A percentile compares a stretch with the other conserved stretches of the same genome.
phyloP scores from a whole-genome alignment of 2,329 filamentous ascomycete genomes.

The Fusarium algeriense region DNA sequence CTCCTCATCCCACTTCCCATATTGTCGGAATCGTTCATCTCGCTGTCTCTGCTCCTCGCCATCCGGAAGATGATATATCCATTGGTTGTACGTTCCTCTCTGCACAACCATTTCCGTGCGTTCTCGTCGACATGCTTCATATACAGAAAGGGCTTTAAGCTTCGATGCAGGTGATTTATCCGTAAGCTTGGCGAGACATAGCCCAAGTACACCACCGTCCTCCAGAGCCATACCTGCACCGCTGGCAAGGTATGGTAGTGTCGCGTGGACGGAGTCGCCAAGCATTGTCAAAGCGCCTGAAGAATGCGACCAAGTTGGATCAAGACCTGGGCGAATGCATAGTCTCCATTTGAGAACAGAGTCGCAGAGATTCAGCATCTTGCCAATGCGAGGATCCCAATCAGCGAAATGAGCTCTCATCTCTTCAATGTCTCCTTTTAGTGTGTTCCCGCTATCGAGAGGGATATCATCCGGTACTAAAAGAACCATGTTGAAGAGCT shows the following conservation, averaged over 20 bases:
- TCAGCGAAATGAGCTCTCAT: slow-evolving; percentile 63
- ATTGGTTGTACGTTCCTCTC: slow-evolving; percentile 71
- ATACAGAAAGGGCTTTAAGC: not conserved
- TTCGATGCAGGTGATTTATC: not conserved
- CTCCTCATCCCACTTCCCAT: slow-evolving; percentile 4
- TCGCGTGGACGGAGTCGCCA: not conserved
- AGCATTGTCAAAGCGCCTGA: slow-evolving; percentile 50
- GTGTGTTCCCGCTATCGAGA: not conserved
- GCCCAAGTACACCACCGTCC: not conserved
- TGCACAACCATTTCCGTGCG: slow-evolving; percentile 71
- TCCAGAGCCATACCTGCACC: not conserved
- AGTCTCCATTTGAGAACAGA: slow-evolving; percentile 72
- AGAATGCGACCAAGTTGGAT: slow-evolving; percentile 66
- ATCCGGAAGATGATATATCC: slow-evolving; percentile 71
- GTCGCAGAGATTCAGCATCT: slow-evolving; percentile 67
- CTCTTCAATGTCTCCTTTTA: slow-evolving; percentile 53
- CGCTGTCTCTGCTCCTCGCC: slow-evolving; percentile 67
- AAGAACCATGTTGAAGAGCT: slow-evolving; percentile 10
- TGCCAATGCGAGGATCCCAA: slow-evolving; percentile 70
- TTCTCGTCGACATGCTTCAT: not conserved
- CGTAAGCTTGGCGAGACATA: not conserved
- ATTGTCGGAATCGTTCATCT: not conserved
- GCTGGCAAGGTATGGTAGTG: slow-evolving; percentile 1
- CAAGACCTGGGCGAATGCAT: slow-evolving; percentile 66
- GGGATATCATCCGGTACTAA: slow-evolving; percentile 8